Percentiles rank a stretch among this genome's conserved stretches.
Evolutionary conservation across 768 basidiomycete genomes (phyloP).

Genomic region (Russula griseocarnosa): DNA sequence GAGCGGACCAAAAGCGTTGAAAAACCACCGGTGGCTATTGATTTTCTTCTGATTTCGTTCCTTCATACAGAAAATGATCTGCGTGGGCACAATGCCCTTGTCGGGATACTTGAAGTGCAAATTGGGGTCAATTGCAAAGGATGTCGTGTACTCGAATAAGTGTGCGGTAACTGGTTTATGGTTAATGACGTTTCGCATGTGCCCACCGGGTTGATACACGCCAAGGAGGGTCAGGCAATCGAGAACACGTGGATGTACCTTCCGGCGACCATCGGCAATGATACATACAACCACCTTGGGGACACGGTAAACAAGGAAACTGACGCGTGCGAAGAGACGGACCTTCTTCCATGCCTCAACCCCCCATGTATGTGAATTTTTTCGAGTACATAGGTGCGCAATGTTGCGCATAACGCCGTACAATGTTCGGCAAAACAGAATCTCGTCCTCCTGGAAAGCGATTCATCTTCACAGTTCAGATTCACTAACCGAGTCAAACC

Average conservation of each 20-base stretch:
- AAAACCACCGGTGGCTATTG: constrained; percentile 96
- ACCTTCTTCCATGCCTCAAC: constrained; percentile 96
- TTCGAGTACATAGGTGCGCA: constrained; percentile 74
- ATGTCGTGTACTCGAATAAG: constrained; percentile 84
- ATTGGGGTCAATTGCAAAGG: constrained; percentile 73
- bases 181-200: constrained; percentile 63
- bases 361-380: constrained; percentile 93
- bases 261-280: constrained; percentile 82
- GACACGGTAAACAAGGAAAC: neutral
- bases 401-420: constrained; percentile 94
- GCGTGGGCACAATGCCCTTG: constrained; percentile 91
- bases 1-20: constrained; percentile 85
- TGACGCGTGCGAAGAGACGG: neutral
- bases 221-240: constrained; percentile 90
- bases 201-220: constrained; percentile 74
- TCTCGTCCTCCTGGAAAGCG: constrained; percentile 68
- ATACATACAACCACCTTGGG: constrained; percentile 89
- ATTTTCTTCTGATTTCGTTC: constrained; percentile 97
- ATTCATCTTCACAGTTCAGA: constrained; percentile 14
- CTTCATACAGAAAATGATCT: constrained; percentile 87
- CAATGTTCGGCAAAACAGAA: constrained; percentile 87
- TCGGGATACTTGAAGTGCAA: constrained; percentile 85
- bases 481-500: constrained; percentile 8
- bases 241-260: constrained; percentile 77
- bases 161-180: constrained; percentile 68